phyloP scores from a whole-genome alignment of 306 rosid species.

The Casuarina glauca region DNA sequence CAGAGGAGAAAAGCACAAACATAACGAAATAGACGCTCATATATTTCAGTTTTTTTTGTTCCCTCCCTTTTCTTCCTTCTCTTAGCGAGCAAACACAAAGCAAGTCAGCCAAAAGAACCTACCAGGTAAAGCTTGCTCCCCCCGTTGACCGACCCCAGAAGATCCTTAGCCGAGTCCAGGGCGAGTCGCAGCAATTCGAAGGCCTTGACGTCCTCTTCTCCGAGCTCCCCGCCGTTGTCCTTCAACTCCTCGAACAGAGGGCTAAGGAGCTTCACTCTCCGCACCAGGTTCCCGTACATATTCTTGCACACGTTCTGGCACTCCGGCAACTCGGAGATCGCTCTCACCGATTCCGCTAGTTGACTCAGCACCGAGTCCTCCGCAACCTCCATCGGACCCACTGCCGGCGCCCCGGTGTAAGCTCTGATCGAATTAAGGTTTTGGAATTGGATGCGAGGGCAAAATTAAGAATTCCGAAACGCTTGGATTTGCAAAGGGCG shows the following conservation, averaged over 20 bases:
- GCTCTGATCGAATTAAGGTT: conserved; percentile 15
- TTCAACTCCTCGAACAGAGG: conserved; percentile 92
- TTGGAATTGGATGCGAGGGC: conserved; percentile 20
- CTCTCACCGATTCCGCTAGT: conserved; percentile 59
- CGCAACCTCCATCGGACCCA: conserved; percentile 53
- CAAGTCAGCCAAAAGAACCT: neutral
- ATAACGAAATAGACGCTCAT: neutral
- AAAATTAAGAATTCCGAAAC: conserved; percentile 14
- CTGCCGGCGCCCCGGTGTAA: conserved; percentile 31
- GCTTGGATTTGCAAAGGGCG: conserved; percentile 24
- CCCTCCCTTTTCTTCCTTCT: neutral
- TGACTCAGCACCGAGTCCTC: conserved; percentile 41
- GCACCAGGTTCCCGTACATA: conserved; percentile 69
- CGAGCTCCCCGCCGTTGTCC: conserved; percentile 55
- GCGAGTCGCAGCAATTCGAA: conserved; percentile 63
- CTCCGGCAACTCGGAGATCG: conserved; percentile 68
- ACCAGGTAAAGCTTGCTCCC: conserved; percentile 96
- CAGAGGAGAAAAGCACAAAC: neutral
- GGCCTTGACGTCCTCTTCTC: conserved; percentile 47
- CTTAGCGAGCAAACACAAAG: conserved; percentile 10
- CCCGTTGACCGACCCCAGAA: conserved; percentile 57
- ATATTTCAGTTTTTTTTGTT: neutral
- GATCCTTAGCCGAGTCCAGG: conserved; percentile 62
- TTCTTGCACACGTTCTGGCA: conserved; percentile 65
- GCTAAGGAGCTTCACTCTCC: conserved; percentile 80